Base-by-base conservation (phyloP, 352 stramenopile genomes). In the Pythium dissimile region DNA sequence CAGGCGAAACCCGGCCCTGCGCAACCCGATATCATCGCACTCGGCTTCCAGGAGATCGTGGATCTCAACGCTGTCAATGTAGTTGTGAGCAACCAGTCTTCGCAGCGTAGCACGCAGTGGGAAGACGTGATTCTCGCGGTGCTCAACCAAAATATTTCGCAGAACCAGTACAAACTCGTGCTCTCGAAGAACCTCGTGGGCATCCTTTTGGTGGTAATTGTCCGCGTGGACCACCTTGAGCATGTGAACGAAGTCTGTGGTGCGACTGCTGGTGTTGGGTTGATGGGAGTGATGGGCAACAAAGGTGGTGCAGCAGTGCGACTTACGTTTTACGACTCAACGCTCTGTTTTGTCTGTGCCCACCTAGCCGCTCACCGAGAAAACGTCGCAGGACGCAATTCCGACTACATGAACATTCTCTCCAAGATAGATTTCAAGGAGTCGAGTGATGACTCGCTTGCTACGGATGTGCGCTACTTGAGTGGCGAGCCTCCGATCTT, bases 61-160 rank as follows among this genome's bases (percentile, higher is more conserved):
- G 98, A 99, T 77, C 72, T 99, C 6, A 99, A 99, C 69, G 97
- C 97, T 3, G 94, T 99, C 13, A 99, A 99, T 66, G 97, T 99
- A 0, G 95, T 98, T 1, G 93, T 99, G 0, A 98, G 99, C 54
- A 98, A 93, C 62, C 89, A 98, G 44, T 98, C 87, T 18, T 86
- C 92, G 30, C 86, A 98, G 63, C 80, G 94, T 5, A 92, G 81
- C 53, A 59, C 87, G 9, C 84, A 90, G 45, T 97, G 89, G 89
- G 72, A 96, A 39, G 92, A 99, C n/a, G 70, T 76, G 10, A 79
- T 99, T 18, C 72, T 92, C 1, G 55, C 53, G 6, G 92, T 94
- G 12, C 75, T 99, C 4, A 98, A 99, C 75, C 72, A 78, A 18
- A 59, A 84, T 39, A 50, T 88, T 13, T 57, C 65, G 0, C 27